A percentile compares a stretch with the other conserved stretches of the same genome.
These are phyloP conservation scores for Grosmannia huntii DNA, from an alignment of 2,329 filamentous ascomycete species.

Conservation along the genomic window DNA sequence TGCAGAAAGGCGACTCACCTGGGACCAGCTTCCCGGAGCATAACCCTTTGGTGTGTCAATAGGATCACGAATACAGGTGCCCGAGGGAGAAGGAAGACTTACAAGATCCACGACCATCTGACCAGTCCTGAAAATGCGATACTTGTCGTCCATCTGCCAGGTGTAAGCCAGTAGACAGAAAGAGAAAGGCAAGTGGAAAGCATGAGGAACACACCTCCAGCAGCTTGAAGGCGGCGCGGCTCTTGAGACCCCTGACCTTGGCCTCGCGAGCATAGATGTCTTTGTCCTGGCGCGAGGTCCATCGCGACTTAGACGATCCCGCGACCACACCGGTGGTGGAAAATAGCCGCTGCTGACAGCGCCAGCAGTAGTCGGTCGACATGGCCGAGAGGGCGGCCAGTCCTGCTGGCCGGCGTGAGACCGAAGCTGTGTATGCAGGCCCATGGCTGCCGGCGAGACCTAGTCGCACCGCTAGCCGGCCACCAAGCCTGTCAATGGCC, in stretches of 20 bases:
- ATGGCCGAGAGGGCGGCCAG: neutral
- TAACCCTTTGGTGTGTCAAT: conserved; percentile 44
- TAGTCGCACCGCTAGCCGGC: neutral
- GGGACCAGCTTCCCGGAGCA: conserved; percentile 62
- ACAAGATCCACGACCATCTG: conserved; percentile 87
- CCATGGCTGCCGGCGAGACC: neutral
- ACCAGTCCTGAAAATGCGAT: conserved; percentile 63
- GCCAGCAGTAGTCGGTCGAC: neutral
- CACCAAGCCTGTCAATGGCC: neutral
- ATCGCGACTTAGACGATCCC: conserved; percentile 54
- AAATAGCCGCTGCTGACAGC: neutral
- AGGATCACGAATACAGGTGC: neutral
- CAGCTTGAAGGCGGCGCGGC: conserved; percentile 86
- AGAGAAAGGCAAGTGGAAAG: neutral
- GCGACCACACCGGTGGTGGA: neutral
- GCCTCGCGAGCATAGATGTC: conserved; percentile 67
- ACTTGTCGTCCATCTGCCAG: conserved; percentile 63
- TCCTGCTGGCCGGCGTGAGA: neutral
- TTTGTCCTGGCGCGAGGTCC: conserved; percentile 65
- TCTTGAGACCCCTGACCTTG: conserved; percentile 69
- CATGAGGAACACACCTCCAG: conserved; percentile 48
- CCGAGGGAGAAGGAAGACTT: conserved; percentile 18
- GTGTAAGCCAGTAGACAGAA: neutral
- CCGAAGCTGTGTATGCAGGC: neutral
- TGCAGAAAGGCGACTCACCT: conserved; percentile 26